These are phyloP conservation scores for Trichomonas vaginalis DNA, from an alignment of 208 protist genomes.

Conservation along the genomic window DNA sequence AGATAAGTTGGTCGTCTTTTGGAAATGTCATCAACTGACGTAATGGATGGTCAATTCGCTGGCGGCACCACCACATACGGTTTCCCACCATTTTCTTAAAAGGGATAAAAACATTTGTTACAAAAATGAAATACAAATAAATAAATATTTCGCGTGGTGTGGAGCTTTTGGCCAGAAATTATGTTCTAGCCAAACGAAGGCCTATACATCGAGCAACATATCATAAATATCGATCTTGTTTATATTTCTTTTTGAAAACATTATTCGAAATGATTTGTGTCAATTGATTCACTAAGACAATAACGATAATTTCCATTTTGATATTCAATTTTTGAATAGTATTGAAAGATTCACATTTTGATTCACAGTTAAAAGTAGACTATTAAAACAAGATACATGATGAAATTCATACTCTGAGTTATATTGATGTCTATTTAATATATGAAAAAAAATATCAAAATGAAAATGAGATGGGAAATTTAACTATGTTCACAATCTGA, in stretches of 20 bases:
- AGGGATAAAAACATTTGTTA: not conserved
- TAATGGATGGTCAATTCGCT: not conserved
- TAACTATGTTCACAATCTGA: too few species aligned
- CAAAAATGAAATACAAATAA: conserved; percentile 62
- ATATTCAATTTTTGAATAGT: too few species aligned
- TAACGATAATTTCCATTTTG: too few species aligned
- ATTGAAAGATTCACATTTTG: too few species aligned
- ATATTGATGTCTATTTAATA: too few species aligned
- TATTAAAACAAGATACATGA: too few species aligned
- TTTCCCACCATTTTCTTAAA: not conserved
- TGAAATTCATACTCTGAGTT: too few species aligned
- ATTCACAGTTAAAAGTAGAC: too few species aligned
- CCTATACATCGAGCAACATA: not conserved
- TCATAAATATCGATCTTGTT: not conserved
- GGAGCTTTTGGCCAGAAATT: conserved; percentile 42
- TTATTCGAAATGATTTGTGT: not conserved
- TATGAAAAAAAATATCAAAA: too few species aligned
- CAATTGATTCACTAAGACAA: too few species aligned
- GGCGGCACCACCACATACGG: not conserved
- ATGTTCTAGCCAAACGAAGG: conserved; percentile 84
- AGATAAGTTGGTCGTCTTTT: not conserved
- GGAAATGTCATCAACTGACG: not conserved
- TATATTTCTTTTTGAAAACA: not conserved
- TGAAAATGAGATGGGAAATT: too few species aligned
- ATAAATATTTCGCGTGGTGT: conserved; percentile 76